Evolutionary conservation across 495 filamentous ascomycete species (phyloP).

Genomic region (Margaritispora aquatica): DNA sequence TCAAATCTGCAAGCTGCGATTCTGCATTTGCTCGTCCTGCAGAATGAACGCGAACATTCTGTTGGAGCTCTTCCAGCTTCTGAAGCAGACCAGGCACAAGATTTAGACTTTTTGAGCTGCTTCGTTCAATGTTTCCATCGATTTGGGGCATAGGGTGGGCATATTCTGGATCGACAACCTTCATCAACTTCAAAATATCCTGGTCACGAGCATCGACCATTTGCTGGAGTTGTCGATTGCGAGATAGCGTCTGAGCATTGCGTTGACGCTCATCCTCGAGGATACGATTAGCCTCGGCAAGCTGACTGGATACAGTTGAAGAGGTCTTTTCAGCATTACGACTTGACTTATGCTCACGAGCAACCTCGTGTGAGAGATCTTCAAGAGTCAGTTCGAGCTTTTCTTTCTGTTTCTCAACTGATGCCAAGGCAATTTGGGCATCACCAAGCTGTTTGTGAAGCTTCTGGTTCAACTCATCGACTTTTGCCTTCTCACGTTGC

Average conservation of each 20-base stretch:
- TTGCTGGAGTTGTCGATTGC: conserved; percentile 71
- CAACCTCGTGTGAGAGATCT: conserved; percentile 90
- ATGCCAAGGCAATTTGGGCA: conserved; percentile 74
- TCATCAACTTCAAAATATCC: conserved; percentile 77
- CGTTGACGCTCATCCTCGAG: conserved; percentile 89
- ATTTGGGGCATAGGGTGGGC: conserved; percentile 36
- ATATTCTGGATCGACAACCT: conserved; percentile 76
- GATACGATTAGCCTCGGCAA: conserved; percentile 82
- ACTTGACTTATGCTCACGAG: conserved; percentile 82
- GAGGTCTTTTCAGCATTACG: conserved; percentile 87
- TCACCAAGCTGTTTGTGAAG: conserved; percentile 84
- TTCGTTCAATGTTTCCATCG: conserved; percentile 35
- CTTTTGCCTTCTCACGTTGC: conserved; percentile 76
- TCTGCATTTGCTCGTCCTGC: conserved; percentile 81
- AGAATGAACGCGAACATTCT: conserved; percentile 77
- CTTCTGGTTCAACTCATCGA: conserved; percentile 78
- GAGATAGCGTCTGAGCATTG: conserved; percentile 77
- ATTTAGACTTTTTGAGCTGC: conserved; percentile 50
- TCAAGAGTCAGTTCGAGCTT: conserved; percentile 85
- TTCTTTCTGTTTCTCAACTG: conserved; percentile 92
- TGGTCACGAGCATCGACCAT: conserved; percentile 69
- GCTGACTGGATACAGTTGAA: conserved; percentile 73
- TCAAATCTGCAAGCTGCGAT: conserved; percentile 72
- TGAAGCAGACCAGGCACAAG: conserved; percentile 67
- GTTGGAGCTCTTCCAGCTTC: conserved; percentile 81